Evolutionary conservation across 306 rosid genomes (phyloP).

Genomic region (Dryas octopetala): DNA sequence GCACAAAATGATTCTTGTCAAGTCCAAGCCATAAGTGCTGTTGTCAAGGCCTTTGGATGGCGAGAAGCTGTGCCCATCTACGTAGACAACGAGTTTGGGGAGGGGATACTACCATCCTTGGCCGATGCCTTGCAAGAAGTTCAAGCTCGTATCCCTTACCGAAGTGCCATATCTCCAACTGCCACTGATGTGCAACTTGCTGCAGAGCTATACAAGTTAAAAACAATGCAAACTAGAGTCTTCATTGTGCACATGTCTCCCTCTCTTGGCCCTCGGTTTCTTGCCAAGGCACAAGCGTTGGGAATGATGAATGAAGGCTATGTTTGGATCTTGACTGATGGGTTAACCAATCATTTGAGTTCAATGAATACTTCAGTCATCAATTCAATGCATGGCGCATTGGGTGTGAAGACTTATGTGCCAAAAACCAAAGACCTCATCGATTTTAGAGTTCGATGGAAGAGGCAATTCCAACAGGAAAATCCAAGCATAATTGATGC

Average conservation of each 20-base stretch:
- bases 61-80: no score
- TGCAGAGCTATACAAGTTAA: conserved; percentile 43
- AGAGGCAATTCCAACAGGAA: conserved; percentile 27
- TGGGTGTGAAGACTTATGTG: conserved; percentile 49
- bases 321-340: conserved; percentile 56
- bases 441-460: conserved; percentile 43
- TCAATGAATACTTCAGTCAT: conserved; percentile 17
- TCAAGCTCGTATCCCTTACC: conserved; percentile 32
- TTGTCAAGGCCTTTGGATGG: no score
- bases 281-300: conserved; percentile 35
- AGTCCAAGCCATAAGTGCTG: no score
- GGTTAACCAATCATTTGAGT: conserved; percentile 27
- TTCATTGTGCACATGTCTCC: conserved; percentile 50
- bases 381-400: conserved; percentile 53
- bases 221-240: conserved; percentile 39
- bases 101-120: conserved; percentile 41
- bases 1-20: no score
- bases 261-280: conserved; percentile 32
- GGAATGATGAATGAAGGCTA: conserved; percentile 52
- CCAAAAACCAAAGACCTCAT: conserved; percentile 30
- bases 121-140: conserved; percentile 40
- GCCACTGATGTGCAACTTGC: conserved; percentile 40
- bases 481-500: conserved; percentile 27
- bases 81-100: conserved; percentile 16
- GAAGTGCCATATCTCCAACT: conserved; percentile 30